These are phyloP conservation scores for Carex sylvatica DNA, from an alignment of 202 grass and related monocot species.

Conservation along the genomic window DNA sequence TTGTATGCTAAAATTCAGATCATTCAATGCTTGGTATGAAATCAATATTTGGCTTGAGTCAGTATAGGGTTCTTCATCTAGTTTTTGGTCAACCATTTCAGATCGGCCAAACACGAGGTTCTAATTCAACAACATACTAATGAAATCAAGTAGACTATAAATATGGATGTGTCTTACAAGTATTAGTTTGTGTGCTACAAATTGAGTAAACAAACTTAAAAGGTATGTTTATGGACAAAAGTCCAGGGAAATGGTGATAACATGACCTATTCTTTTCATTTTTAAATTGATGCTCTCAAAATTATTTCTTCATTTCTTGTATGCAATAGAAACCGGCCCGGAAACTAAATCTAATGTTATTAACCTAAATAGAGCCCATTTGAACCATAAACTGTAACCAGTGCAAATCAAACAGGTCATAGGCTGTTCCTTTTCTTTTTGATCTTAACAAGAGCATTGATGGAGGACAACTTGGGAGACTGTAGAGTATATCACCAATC, in stretches of 20 bases:
- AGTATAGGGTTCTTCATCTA: not conserved
- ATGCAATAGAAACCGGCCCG: not conserved
- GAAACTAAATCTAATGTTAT: not conserved
- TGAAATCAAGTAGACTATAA: not conserved
- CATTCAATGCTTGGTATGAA: not conserved
- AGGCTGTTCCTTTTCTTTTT: not conserved
- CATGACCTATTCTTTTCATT: not conserved
- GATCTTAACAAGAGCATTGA: not conserved
- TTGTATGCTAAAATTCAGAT: not conserved
- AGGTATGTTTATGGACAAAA: not conserved
- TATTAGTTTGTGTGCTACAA: no score
- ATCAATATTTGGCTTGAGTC: not conserved
- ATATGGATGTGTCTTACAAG: no score
- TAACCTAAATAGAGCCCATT: not conserved
- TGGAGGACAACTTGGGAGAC: not conserved
- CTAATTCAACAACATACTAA: not conserved
- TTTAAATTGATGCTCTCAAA: not conserved
- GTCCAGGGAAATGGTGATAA: not conserved
- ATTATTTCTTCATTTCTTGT: not conserved
- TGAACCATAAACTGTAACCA: not conserved
- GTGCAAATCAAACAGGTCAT: not conserved
- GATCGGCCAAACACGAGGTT: not conserved
- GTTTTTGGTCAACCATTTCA: not conserved
- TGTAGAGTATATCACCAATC: not conserved
- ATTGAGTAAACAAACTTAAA: no score